Evolutionary conservation across 352 stramenopile genomes (phyloP), one percentile per base, ranked within the genome.

Genomic region (Phytophthora pistaciae): DNA sequence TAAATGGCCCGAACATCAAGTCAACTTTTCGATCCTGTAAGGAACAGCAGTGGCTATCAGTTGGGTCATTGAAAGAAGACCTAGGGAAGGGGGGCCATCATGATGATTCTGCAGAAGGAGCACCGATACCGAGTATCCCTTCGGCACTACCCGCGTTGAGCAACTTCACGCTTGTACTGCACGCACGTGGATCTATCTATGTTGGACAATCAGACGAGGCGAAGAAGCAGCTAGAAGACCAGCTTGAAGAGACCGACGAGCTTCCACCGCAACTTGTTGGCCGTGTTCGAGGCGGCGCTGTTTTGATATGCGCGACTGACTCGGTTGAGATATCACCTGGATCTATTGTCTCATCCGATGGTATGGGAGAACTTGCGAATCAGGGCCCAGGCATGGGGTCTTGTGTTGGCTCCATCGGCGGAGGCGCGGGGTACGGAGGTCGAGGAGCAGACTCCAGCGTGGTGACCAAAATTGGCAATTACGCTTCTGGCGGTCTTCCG

Each of bases 81-180:
- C 5, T 79, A 11, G 46, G 23, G 5, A 68, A 63, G 36, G 50
- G 52, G 49, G 54, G 54, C 23, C 16, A 52, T 27, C 29, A 72
- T 25, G 48, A 40, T 54, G 36, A 16, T 6, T 60, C 66, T 40
- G 50, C 64, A 0, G 29, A 59, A 21, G 67, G 31, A 25, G 20
- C 21, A 57, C 29, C 60, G 14, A 64, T 74, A 59, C 70, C 71
- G 21, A 68, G 8, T 18, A 61, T 82, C 8, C 66, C 71, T 3
- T 68, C 74, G 21, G 25, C 56, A 9, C 66, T 79, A 21, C 71
- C 67, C 2, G 61, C 31, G 42, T 21, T 63, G 46, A 74, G 67
- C 38, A 95, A 95, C 60, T 95, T 90, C 38, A 94, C 88, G 29
- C 64, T 94, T 14, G 67, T 88, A 1, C 49, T 95, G 5, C 59